phyloP scores from a whole-genome alignment of 1,139 yeast genomes.

The Geotrichum carabidarum region DNA sequence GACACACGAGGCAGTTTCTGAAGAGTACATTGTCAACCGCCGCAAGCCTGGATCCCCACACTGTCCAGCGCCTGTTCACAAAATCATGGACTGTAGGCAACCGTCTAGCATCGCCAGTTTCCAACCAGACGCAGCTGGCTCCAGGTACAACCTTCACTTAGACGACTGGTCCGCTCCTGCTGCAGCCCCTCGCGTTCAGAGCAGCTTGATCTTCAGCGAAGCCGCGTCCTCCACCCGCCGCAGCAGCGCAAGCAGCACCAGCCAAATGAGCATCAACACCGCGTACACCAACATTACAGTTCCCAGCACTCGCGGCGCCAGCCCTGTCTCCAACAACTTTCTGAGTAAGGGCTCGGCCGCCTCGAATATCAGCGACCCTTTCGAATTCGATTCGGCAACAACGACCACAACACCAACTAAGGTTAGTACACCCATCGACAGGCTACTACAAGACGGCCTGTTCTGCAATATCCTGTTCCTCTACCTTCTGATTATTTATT shows the following conservation, averaged over 20 bases:
- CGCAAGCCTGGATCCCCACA: conserved; percentile 2
- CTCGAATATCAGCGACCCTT: not conserved
- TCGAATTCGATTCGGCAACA: not conserved
- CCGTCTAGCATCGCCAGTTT: not conserved
- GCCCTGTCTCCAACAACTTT: not conserved
- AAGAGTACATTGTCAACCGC: conserved; percentile 3
- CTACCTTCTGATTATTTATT: conserved; percentile 5
- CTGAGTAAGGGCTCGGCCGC: not conserved
- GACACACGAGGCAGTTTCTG: not conserved
- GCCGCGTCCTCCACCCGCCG: not conserved
- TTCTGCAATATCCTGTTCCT: not conserved
- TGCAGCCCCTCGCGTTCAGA: not conserved
- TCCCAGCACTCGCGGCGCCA: not conserved
- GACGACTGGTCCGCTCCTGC: not conserved
- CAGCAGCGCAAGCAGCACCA: not conserved
- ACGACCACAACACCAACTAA: not conserved
- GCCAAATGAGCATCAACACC: not conserved
- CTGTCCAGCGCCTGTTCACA: conserved; percentile 10
- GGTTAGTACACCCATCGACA: conserved; percentile 1
- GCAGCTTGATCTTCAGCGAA: not conserved
- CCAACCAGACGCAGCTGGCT: not conserved
- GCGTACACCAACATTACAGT: not conserved
- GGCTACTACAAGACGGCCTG: not conserved
- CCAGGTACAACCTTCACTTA: not conserved
- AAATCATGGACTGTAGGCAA: not conserved